phyloP scores from a whole-genome alignment of 2,329 filamentous ascomycete species.

The Neopestalotiopsis sp. region DNA sequence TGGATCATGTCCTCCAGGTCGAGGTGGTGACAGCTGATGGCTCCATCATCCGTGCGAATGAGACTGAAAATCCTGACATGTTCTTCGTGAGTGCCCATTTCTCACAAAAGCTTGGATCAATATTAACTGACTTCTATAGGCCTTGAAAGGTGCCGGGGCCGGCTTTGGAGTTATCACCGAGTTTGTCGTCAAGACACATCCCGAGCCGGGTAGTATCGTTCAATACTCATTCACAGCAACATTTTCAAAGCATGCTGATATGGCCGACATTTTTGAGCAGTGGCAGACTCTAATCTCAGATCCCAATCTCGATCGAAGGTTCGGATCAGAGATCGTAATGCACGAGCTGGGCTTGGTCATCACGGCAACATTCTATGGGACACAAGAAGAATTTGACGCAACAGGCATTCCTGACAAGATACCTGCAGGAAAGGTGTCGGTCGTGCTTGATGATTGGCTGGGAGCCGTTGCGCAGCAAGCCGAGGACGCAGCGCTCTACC shows the following conservation, averaged over 20 bases:
- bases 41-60: constrained; percentile 51
- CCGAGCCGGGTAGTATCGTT: constrained; percentile 59
- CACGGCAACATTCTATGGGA: constrained; percentile 66
- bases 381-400: constrained; percentile 57
- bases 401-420: constrained; percentile 54
- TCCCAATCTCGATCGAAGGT: constrained; percentile 60
- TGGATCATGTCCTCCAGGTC: constrained; percentile 60
- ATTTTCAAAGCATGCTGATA: constrained; percentile 51
- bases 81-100: constrained; percentile 49
- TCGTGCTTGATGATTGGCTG: constrained; percentile 67
- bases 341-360: constrained; percentile 59
- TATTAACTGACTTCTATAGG: constrained; percentile 34
- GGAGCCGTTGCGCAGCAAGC: constrained; percentile 59
- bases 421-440: constrained; percentile 45
- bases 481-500: constrained; percentile 51
- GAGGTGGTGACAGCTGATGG: constrained; percentile 63
- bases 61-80: constrained; percentile 54
- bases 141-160: constrained; percentile 59
- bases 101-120: not conserved
- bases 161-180: constrained; percentile 63
- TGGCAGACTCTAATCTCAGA: constrained; percentile 65
- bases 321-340: constrained; percentile 61
- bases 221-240: constrained; percentile 63
- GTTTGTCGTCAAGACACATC: constrained; percentile 61
- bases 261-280: constrained; percentile 54